Base-by-base conservation (phyloP, 2,329 filamentous ascomycete species). In the Drechslerella coelobrocha region DNA sequence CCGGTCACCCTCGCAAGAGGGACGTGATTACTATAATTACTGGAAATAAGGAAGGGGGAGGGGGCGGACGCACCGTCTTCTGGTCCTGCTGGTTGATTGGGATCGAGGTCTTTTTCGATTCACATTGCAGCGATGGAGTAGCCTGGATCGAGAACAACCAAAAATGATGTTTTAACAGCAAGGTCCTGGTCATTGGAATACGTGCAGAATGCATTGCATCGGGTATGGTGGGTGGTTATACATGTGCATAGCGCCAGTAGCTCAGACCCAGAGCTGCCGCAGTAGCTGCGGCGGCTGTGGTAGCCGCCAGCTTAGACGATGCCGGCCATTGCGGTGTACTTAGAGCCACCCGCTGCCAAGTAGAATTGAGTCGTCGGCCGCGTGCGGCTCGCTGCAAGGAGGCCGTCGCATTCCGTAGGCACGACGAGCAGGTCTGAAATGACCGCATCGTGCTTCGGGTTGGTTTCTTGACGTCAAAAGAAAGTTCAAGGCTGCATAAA, bases 11-110 rank as follows among this genome's bases (percentile, higher is more conserved):
- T n/a, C n/a, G n/a, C n/a, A n/a, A n/a, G n/a, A n/a, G n/a, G n/a
- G n/a, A n/a, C n/a, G n/a, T n/a, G n/a, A n/a, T n/a, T n/a, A 85
- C 75, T 78, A 74, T 79, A 76, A 74, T 72, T 77, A 73, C 62
- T 69, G 68, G 53, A 78, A 74, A 73, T 76, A 26, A 31, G 29
- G 65, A 72, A 61, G 19, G 43, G 43, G 56, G 8, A n/a, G 43
- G 43, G 56, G 8, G 12, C 43, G 37, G 17, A 19, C 29, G 47
- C 47, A 62, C 66, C 66, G 45, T 60, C 59, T 71, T 71, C 47
- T 71, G 66, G 26, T 71, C 66, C 54, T 60, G 66, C 41, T 71
- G 66, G 19, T 71, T 60, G 53, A 71, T 71, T 21, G 66, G 59
- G 21, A 57, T 29, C 23, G 24, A 34, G 24, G 3, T 29, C 53